Evolutionary conservation across 208 protist genomes (phyloP).

Genomic region (Leishmania gerbilli): DNA sequence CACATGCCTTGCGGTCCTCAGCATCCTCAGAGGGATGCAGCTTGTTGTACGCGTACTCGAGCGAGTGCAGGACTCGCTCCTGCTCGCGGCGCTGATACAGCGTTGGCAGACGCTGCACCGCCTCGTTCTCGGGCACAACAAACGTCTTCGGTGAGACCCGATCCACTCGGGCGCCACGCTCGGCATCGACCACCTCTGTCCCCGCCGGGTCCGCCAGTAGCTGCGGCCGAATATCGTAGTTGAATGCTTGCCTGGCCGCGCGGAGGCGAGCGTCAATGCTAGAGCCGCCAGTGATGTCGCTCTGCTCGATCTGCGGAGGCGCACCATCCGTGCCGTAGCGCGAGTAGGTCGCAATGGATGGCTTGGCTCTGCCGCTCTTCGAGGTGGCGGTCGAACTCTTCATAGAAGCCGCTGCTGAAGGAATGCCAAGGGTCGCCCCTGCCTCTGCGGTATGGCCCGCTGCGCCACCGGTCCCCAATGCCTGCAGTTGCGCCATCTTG

Average conservation of each 20-base stretch:
- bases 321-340: conserved; percentile 31
- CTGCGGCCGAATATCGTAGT: conserved; percentile 88
- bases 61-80: conserved; percentile 71
- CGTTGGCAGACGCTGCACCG: conserved; percentile 67
- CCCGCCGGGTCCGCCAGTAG: conserved; percentile 62
- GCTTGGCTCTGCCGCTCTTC: conserved; percentile 3
- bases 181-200: conserved; percentile 67
- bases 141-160: conserved; percentile 47
- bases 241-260: conserved; percentile 23
- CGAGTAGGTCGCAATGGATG: conserved; percentile 25
- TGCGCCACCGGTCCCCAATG: conserved; percentile 9
- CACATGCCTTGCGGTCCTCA: background rate
- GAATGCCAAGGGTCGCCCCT: conserved; percentile 12
- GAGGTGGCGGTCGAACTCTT: background rate
- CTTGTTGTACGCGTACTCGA: conserved; percentile 79
- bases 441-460: background rate
- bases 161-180: conserved; percentile 52
- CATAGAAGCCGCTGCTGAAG: background rate
- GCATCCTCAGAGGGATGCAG: conserved; percentile 40
- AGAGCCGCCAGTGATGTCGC: background rate
- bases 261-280: conserved; percentile 25
- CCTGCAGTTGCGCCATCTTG: conserved; percentile 17
- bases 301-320: conserved; percentile 17
- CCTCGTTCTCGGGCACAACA: conserved; percentile 67
- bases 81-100: conserved; percentile 85